Base-by-base conservation (phyloP, 768 basidiomycete genomes). In the Hirschioporus abietinus region DNA sequence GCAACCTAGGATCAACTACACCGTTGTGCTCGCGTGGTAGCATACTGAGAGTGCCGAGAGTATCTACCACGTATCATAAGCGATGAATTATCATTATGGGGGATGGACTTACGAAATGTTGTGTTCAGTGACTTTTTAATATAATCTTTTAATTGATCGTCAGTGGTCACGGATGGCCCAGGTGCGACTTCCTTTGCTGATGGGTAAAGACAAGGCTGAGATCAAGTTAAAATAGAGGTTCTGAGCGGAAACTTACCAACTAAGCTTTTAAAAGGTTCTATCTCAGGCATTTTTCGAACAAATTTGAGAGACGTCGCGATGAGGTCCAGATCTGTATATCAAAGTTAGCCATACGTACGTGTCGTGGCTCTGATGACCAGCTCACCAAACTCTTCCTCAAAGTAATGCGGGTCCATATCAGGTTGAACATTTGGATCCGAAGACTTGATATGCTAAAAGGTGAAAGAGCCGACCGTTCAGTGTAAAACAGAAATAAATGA, bases 41-140 rank as follows among this genome's bases (percentile, higher is more conserved):
- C 88, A 90, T 89, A 0, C 86, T 83, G 66, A 87, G 89, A 0
- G 88, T 89, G 52, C 88, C 88, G 17, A 87, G 78, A n/a, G 80
- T 72, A 66, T 78, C 74, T 75, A 30, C 27, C 63, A 63, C 27
- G 57, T 8, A 34, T 17, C 26, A n/a, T 17, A 35, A 5, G 59
- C 34, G 10, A 15, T 1, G 36, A 61, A 20, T 18, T 30, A 70
- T 27, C 7, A 26, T 27, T 24, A 30, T 27, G 57, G 6, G 18
- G 17, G 4, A 57, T 15, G 17, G 7, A 60, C 71, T 35, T 24
- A 71, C 73, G 70, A 64, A 65, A 75, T 1, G 70, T 71, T 1
- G 70, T 69, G 0, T 27, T 36, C n/a, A 69, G 57, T 24, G 66
- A 70, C 25, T 70, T 66, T 23, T 73, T 72, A 58, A 76, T 60